phyloP scores from a whole-genome alignment of 345 rosid genomes.

The Moricandia arvensis region DNA sequence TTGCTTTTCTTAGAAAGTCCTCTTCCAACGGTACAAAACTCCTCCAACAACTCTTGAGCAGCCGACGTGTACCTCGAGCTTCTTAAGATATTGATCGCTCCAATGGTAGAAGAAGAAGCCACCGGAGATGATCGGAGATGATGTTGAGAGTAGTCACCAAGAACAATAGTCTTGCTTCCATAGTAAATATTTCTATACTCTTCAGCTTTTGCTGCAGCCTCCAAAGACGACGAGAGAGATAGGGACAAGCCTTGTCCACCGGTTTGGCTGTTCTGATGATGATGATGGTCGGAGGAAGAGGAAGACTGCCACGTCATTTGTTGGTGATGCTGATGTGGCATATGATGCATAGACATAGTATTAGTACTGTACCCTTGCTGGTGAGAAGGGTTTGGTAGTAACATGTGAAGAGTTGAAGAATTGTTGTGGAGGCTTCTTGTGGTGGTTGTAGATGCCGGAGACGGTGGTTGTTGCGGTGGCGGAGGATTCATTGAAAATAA shows the following conservation, averaged over 20 bases:
- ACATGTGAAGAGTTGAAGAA: conserved; percentile 84
- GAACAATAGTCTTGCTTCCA: conserved; percentile 23
- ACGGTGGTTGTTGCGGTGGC: conserved; percentile 75
- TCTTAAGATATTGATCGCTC: conserved; percentile 63
- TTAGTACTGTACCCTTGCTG: conserved; percentile 45
- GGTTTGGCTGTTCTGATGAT: conserved; percentile 34
- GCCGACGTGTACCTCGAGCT: conserved; percentile 73
- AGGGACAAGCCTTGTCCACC: conserved; percentile 82
- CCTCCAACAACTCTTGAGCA: conserved; percentile 86
- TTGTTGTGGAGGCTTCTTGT: conserved; percentile 35
- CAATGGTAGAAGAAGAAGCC: conserved; percentile 47
- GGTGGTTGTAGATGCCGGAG: conserved; percentile 40
- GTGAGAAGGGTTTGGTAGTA: conserved; percentile 65
- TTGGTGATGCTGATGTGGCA: conserved; percentile 48
- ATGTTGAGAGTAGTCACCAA: conserved; percentile 34
- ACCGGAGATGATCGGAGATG: conserved; percentile 28
- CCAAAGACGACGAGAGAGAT: conserved; percentile 74
- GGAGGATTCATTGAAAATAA: conserved; percentile 89
- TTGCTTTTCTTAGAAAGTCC: conserved; percentile 68
- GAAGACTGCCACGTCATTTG: conserved; percentile 60
- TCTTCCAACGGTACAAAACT: conserved; percentile 91
- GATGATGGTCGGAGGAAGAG: conserved; percentile 35
- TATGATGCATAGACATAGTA: conserved; percentile 40
- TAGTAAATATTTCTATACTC: conserved; percentile 51
- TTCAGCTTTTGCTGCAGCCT: conserved; percentile 80